Percentiles rank a stretch among this genome's conserved stretches.
phyloP scores from a whole-genome alignment of 306 rosid genomes.

The Quercus variabilis region DNA sequence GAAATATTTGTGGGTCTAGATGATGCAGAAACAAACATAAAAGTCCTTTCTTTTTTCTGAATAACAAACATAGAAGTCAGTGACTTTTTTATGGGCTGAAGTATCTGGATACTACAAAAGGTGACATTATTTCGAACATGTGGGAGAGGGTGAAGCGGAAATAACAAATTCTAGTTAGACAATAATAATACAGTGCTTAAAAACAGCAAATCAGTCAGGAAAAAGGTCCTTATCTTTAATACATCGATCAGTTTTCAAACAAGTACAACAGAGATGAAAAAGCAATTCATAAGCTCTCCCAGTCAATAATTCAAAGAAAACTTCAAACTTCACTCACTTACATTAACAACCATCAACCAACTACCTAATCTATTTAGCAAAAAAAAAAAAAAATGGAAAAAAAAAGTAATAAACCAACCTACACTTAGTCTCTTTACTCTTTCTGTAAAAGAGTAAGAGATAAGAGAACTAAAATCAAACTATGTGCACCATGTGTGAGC shows the following conservation, averaged over 20 bases:
- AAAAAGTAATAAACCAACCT: background rate
- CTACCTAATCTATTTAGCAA: background rate
- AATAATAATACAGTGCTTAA: background rate
- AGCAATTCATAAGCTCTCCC: background rate
- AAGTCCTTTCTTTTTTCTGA: background rate
- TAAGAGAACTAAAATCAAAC: constrained; percentile 17
- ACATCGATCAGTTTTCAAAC: background rate
- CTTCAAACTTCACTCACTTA: background rate
- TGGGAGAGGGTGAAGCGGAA: background rate
- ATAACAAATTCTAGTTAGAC: background rate
- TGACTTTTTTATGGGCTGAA: no score
- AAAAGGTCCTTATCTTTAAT: background rate
- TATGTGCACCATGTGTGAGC: constrained; percentile 35
- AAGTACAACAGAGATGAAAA: background rate
- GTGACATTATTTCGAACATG: background rate
- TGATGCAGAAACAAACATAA: background rate
- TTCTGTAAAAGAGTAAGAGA: background rate
- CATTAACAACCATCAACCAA: background rate
- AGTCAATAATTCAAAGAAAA: background rate
- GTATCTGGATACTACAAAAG: background rate
- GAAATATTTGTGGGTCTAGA: background rate
- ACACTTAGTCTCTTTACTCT: background rate
- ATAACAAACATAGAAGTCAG: no score
- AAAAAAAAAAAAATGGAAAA: background rate
- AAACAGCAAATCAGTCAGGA: background rate